Evolutionary conservation across 768 basidiomycete species (phyloP), one percentile per base, ranked within the genome.

Genomic region (Suillus decipiens): DNA sequence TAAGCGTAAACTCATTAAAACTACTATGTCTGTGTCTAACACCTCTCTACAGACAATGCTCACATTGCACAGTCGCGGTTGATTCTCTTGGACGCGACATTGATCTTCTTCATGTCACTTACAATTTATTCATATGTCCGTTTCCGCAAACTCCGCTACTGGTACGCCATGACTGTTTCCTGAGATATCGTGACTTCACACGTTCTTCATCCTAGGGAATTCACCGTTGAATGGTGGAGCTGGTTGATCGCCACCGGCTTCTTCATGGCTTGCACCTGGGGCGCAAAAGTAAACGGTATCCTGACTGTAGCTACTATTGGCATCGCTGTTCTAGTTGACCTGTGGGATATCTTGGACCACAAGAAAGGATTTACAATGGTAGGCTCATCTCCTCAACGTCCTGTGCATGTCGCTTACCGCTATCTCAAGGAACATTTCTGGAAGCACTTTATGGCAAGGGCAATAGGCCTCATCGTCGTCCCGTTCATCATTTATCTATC

Each of bases 221-320:
- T 96, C 74, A 83, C 93, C 0, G 79, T 83, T 0, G 85, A 89
- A 66, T 99, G 97, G 97, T 99, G 95, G 93, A 84, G 85, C 47
- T 99, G 97, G 96, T 81, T 99, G 45, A 73, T 89, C 47, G 82
- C 90, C 2, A 98, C 96, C 2, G 97, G 97, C 22, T 81, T 89
- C 61, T 95, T 92, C 77, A 93, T 99, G 86, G 94, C 95, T 39
- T 95, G 95, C 75, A 93, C 95, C 2, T 92, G 97, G 85, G 94
- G 92, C 5, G 96, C 96, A 71, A 99, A 99, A 77, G 97, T 99
- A 78, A 98, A 98, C 69, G 97, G 97, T 41, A 81, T 99, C 55
- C 82, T 99, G 64, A 95, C 95, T 2, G 98, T 99, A 62, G 61
- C 87, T 47, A 86, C 92, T 15, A 88, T 99, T 67, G 97, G 97